phyloP scores from a whole-genome alignment of 805 yeast species.

The Suhomyces emberorum region DNA sequence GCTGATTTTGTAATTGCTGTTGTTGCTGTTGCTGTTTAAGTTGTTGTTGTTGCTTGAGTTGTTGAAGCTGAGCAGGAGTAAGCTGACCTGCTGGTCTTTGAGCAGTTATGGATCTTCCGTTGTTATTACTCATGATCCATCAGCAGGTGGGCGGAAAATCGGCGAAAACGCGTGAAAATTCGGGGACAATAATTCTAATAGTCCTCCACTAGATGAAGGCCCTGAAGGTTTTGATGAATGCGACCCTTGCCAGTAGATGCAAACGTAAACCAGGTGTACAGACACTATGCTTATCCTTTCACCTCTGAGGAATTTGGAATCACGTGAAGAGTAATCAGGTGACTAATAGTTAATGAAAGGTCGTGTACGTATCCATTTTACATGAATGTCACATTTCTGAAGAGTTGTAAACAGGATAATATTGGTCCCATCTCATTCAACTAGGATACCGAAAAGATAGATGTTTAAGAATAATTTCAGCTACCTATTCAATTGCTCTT shows the following conservation, averaged over 20 bases:
- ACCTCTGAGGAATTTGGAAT: background rate
- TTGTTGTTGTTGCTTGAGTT: conserved; percentile 21
- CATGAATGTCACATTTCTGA: too few species aligned
- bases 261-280: background rate
- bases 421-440: too few species aligned
- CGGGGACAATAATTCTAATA: background rate
- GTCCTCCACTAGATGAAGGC: too few species aligned
- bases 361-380: too few species aligned
- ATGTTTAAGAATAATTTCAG: too few species aligned
- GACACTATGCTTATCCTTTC: background rate
- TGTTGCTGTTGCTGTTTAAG: conserved; percentile 20
- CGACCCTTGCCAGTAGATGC: background rate
- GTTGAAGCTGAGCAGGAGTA: conserved; percentile 11
- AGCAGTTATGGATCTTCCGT: conserved; percentile 1
- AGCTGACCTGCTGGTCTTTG: conserved; percentile 5
- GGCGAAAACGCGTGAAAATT: background rate
- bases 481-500: too few species aligned
- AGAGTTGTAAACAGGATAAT: too few species aligned
- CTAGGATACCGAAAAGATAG: too few species aligned
- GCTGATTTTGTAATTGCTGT: conserved; percentile 17
- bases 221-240: background rate
- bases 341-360: too few species aligned
- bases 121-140: conserved; percentile 3
- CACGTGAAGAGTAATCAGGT: too few species aligned
- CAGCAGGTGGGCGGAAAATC: too few species aligned